phyloP scores from a whole-genome alignment of 75 land plant species.

The Pinus tabuliformis region DNA sequence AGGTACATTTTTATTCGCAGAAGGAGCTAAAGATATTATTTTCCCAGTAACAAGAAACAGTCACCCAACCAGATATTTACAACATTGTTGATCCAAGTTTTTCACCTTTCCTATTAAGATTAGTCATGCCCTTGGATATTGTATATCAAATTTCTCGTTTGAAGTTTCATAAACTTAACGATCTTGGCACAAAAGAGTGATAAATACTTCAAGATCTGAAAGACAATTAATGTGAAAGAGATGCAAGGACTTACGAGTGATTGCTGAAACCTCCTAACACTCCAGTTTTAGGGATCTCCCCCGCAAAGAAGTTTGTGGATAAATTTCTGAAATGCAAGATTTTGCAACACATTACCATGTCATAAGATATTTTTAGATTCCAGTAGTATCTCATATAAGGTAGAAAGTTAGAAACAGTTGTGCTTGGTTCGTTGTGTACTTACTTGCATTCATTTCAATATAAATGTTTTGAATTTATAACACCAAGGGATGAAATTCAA shows the following conservation, averaged over 20 bases:
- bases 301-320: slow-evolving; percentile 79
- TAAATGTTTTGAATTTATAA: background rate
- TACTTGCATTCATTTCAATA: slow-evolving; percentile 2
- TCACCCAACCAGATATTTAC: background rate
- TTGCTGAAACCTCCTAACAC: slow-evolving; percentile 53
- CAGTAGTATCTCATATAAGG: background rate
- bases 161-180: background rate
- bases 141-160: background rate
- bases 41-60: background rate
- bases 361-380: background rate
- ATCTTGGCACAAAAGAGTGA: background rate
- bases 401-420: background rate
- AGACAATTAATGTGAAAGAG: background rate
- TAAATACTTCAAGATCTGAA: background rate
- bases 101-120: background rate
- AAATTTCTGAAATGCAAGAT: slow-evolving; percentile 50
- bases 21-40: background rate
- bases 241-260: slow-evolving; percentile 60
- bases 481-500: background rate
- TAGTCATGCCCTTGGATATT: background rate
- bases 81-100: background rate
- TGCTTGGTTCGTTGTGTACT: background rate
- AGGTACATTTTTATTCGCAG: background rate
- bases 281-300: slow-evolving; percentile 78
- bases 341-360: background rate